Percentiles rank a stretch among this genome's conserved stretches.
These are phyloP conservation scores for Hanseniaspora valbyensis DNA, from an alignment of 805 yeast genomes.

Conservation along the genomic window DNA sequence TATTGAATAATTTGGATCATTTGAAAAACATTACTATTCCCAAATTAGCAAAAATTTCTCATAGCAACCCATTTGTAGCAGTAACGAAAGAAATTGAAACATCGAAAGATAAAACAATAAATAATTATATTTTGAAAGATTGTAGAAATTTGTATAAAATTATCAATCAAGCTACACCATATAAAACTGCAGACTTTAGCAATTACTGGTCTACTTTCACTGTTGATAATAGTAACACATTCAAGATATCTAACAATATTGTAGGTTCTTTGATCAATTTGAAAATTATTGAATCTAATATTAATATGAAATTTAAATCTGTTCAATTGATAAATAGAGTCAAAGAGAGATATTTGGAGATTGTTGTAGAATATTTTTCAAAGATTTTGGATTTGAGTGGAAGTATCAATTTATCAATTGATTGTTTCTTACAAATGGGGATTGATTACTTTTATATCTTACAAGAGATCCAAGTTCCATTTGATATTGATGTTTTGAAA, in stretches of 20 bases:
- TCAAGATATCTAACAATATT: conserved; percentile 4
- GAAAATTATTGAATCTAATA: conserved; percentile 7
- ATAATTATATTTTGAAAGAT: conserved; percentile 1
- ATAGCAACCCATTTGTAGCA: neutral
- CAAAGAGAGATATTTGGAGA: neutral
- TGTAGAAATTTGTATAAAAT: conserved; percentile 8
- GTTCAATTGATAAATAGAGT: neutral
- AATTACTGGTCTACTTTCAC: conserved; percentile 13
- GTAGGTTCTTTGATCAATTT: conserved; percentile 5
- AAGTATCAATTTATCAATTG: neutral
- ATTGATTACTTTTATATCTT: conserved; percentile 10
- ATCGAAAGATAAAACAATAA: neutral
- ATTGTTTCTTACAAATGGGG: conserved; percentile 10
- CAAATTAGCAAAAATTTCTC: neutral
- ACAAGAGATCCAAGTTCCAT: neutral
- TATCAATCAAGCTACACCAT: conserved; percentile 4
- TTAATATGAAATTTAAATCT: conserved; percentile 1
- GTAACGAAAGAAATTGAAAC: neutral
- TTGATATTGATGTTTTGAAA: neutral
- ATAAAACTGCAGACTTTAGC: neutral
- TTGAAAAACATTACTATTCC: neutral
- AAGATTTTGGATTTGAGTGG: neutral
- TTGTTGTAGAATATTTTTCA: conserved; percentile 6
- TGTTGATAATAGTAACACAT: neutral
- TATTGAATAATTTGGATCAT: conserved; percentile 4